phyloP scores from a whole-genome alignment of 352 stramenopile species.

The Phytopythium ostracodes region DNA sequence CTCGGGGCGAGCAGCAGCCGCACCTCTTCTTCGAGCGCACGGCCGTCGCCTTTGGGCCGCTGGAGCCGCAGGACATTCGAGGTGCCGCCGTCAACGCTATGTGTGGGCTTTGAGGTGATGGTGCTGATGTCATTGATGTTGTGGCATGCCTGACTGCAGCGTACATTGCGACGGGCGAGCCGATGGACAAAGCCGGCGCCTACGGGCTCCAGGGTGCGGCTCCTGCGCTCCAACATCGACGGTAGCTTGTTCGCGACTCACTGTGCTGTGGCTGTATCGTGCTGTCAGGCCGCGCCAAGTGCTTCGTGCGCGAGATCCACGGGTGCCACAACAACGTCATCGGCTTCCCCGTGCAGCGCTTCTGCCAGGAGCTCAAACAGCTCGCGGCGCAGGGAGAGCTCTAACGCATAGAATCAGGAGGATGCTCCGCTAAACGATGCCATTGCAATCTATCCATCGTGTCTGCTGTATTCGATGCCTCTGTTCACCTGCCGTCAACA shows the following conservation, averaged over 20 bases:
- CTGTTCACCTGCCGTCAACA: too few relatives aligned
- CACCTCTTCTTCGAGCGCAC: slow-evolving; percentile 76
- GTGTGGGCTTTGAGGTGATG: not conserved
- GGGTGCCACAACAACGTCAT: slow-evolving; percentile 93
- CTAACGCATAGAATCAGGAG: slow-evolving; percentile 13
- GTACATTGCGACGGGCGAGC: slow-evolving; percentile 88
- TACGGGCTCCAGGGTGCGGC: slow-evolving; percentile 86
- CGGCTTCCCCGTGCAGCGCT: slow-evolving; percentile 82
- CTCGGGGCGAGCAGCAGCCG: slow-evolving; percentile 34
- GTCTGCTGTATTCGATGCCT: not conserved
- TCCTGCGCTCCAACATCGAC: not conserved
- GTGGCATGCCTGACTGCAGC: slow-evolving; percentile 22
- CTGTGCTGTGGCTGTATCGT: too few relatives aligned
- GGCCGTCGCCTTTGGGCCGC: slow-evolving; percentile 42
- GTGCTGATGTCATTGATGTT: slow-evolving; percentile 2
- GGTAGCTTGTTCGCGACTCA: not conserved
- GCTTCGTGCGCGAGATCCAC: slow-evolving; percentile 74
- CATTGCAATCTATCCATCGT: not conserved
- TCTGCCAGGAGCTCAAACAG: slow-evolving; percentile 53
- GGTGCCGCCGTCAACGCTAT: slow-evolving; percentile 15
- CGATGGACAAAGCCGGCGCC: slow-evolving; percentile 91
- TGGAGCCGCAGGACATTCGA: slow-evolving; percentile 60
- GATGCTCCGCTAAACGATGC: too few relatives aligned
- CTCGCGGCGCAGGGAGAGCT: slow-evolving; percentile 37
- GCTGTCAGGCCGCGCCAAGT: slow-evolving; percentile 43